These are phyloP conservation scores for Cladophialophora bantiana DNA, from an alignment of 2,329 filamentous ascomycete genomes.

Conservation along the genomic window DNA sequence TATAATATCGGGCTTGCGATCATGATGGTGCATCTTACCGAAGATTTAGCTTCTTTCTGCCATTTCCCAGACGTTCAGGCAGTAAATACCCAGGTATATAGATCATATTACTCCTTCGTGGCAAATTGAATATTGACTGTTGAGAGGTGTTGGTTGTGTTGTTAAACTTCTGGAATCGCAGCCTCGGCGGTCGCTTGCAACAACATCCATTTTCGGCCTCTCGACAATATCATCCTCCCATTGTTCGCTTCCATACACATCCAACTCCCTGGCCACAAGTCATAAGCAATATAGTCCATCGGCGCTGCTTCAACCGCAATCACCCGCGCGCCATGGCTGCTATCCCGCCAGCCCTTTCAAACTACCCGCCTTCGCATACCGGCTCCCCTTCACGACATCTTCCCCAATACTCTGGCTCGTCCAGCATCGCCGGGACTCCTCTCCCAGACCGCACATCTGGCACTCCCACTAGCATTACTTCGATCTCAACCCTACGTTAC, in stretches of 20 bases:
- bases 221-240: not conserved
- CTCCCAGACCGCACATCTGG: conserved; percentile 36
- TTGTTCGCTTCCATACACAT: not conserved
- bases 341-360: conserved; percentile 22
- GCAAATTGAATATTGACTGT: not conserved
- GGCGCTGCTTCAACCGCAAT: not conserved
- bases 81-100: too few relatives aligned
- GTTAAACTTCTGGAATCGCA: not conserved
- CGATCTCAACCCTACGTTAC: conserved; percentile 69
- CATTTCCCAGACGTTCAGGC: too few relatives aligned
- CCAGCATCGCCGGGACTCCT: conserved; percentile 46
- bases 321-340: conserved; percentile 21
- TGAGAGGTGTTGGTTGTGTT: not conserved
- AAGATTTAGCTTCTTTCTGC: too few relatives aligned
- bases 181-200: not conserved
- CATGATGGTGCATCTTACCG: too few relatives aligned
- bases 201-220: not conserved
- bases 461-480: conserved; percentile 54
- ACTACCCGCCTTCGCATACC: conserved; percentile 37
- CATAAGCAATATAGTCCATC: not conserved
- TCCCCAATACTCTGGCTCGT: conserved; percentile 33
- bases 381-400: conserved; percentile 37
- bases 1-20: too few relatives aligned
- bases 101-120: too few relatives aligned
- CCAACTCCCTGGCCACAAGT: not conserved